A percentile compares a stretch with the other conserved stretches of the same genome.
phyloP scores from a whole-genome alignment of 78 protist species.

The Tieghemostelium lacteum region DNA sequence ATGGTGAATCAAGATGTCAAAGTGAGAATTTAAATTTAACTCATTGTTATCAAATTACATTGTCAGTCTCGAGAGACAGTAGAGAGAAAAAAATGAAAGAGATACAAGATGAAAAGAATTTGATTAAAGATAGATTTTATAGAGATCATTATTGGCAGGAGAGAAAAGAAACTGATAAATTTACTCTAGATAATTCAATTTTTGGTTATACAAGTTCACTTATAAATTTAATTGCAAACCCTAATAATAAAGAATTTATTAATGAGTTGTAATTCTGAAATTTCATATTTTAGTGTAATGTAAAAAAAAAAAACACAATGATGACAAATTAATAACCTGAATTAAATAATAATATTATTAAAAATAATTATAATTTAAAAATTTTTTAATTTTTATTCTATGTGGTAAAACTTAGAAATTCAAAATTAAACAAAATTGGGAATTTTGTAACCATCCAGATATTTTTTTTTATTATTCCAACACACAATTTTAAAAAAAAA shows the following conservation, averaged over 20 bases:
- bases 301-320: not conserved
- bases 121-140: not conserved
- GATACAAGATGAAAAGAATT: slow-evolving; percentile 1
- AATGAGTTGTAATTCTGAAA: not conserved
- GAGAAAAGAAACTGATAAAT: not conserved
- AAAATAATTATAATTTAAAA: no score
- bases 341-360: no score
- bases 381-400: not conserved
- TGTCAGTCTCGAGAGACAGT: slow-evolving; percentile 4
- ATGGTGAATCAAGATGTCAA: slow-evolving; percentile 34
- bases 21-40: slow-evolving; percentile 24
- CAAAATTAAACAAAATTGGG: not conserved
- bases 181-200: not conserved
- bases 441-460: not conserved
- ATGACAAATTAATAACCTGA: not conserved
- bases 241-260: not conserved
- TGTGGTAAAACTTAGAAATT: no score
- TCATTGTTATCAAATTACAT: slow-evolving; percentile 32
- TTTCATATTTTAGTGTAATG: no score
- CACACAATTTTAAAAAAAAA: not conserved
- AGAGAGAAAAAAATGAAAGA: slow-evolving; percentile 31
- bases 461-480: not conserved
- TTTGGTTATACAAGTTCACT: slow-evolving; percentile 8
- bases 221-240: not conserved
- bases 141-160: slow-evolving; percentile 49